A percentile compares a stretch with the other conserved stretches of the same genome.
Evolutionary conservation across 768 basidiomycete genomes (phyloP).

Genomic region (Tylopilus felleus): DNA sequence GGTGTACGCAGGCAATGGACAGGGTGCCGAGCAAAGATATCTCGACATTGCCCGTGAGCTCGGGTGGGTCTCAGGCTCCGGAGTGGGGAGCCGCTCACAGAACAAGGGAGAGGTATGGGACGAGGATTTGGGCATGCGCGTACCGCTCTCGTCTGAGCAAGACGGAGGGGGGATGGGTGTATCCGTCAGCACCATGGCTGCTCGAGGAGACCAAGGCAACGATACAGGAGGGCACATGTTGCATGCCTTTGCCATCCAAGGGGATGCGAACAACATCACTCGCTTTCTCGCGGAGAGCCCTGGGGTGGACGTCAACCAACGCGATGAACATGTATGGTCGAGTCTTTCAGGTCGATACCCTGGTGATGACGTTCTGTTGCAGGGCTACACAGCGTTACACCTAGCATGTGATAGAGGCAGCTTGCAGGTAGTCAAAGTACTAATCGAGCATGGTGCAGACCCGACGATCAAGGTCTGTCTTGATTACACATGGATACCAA

Average conservation of each 20-base stretch:
- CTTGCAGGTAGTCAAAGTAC: conserved; percentile 47
- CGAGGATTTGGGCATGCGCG: conserved; percentile 33
- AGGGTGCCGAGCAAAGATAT: conserved; percentile 62
- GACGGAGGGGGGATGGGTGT: conserved; percentile 48
- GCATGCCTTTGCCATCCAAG: conserved; percentile 63
- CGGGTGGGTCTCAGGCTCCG: conserved; percentile 57
- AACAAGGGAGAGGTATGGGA: conserved; percentile 42
- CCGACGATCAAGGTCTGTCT: conserved; percentile 53
- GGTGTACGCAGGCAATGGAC: conserved; percentile 39
- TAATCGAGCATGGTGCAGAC: conserved; percentile 68
- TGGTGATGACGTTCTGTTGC: conserved; percentile 6
- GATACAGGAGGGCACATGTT: conserved; percentile 42
- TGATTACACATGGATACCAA: neutral
- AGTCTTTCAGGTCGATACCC: neutral
- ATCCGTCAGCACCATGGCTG: conserved; percentile 58
- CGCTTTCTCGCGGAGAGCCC: conserved; percentile 42
- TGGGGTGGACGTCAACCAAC: conserved; percentile 49
- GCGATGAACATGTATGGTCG: conserved; percentile 72
- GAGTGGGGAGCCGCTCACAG: conserved; percentile 5
- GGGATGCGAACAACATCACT: conserved; percentile 46
- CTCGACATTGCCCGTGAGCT: conserved; percentile 62
- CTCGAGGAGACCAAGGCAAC: conserved; percentile 36
- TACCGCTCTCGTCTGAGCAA: conserved; percentile 22
- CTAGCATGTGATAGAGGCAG: conserved; percentile 84
- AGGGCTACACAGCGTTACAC: conserved; percentile 90